These are phyloP conservation scores for Pyrenophora teres DNA, from an alignment of 2,329 filamentous ascomycete species.

Conservation along the genomic window DNA sequence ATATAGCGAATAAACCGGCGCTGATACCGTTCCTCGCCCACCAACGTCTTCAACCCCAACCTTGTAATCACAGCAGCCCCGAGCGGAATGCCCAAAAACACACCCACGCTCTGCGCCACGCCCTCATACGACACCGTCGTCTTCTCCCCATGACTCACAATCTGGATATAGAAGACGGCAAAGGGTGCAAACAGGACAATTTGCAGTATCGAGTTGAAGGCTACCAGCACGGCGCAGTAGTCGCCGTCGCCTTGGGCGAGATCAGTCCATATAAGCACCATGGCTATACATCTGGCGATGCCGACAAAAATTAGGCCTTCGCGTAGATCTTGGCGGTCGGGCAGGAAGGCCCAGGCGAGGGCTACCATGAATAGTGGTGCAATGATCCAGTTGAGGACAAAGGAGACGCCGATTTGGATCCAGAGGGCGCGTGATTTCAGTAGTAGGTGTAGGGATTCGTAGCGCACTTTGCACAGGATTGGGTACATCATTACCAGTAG, in stretches of 20 bases:
- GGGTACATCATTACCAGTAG: slow-evolving; percentile 94
- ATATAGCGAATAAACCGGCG: slow-evolving; percentile 70
- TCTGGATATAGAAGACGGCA: slow-evolving; percentile 61
- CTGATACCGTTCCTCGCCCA: slow-evolving; percentile 67
- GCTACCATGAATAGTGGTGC: slow-evolving; percentile 81
- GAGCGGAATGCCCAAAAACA: slow-evolving; percentile 82
- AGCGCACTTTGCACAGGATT: slow-evolving; percentile 84
- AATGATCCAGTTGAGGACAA: slow-evolving; percentile 81
- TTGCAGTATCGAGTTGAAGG: slow-evolving; percentile 55
- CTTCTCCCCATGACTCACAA: slow-evolving; percentile 63
- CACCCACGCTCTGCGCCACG: slow-evolving; percentile 79
- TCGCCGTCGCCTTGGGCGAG: slow-evolving; percentile 76
- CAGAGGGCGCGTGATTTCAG: slow-evolving; percentile 68
- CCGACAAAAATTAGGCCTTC: slow-evolving; percentile 81
- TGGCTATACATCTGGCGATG: slow-evolving; percentile 83
- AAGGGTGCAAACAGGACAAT: slow-evolving; percentile 56
- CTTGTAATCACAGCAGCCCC: slow-evolving; percentile 79
- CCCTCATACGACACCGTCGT: slow-evolving; percentile 62
- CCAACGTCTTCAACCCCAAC: slow-evolving; percentile 60
- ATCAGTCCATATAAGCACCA: slow-evolving; percentile 83
- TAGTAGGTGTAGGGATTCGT: slow-evolving; percentile 72
- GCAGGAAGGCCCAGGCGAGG: slow-evolving; percentile 65
- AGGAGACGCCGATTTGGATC: slow-evolving; percentile 77
- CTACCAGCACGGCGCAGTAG: slow-evolving; percentile 71
- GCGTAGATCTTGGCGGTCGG: slow-evolving; percentile 53